These are phyloP conservation scores for Volvariella surrecta DNA, from an alignment of 1,284 basidiomycete genomes.

Conservation along the genomic window DNA sequence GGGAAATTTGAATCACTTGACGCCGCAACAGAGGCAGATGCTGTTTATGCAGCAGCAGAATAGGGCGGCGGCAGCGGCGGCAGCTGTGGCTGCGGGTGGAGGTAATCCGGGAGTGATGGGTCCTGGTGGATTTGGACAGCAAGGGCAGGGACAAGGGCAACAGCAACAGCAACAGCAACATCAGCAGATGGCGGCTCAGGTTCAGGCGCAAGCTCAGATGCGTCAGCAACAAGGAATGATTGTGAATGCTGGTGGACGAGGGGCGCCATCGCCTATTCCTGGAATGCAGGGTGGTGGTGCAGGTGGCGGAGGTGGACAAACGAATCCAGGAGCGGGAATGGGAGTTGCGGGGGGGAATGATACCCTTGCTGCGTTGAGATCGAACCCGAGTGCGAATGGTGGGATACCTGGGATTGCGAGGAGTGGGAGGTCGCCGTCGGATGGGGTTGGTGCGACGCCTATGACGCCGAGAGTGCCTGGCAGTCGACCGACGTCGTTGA, in stretches of 20 bases:
- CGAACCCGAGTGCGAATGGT: constrained; percentile 29
- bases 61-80: constrained; percentile 16
- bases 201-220: constrained; percentile 19
- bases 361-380: constrained; percentile 35
- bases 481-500: constrained; percentile 21
- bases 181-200: constrained; percentile 16
- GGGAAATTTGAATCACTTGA: constrained; percentile 27
- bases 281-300: constrained; percentile 3
- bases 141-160: constrained; percentile 4
- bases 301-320: constrained; percentile 12
- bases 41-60: constrained; percentile 35
- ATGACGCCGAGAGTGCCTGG: constrained; percentile 40
- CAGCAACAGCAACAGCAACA: constrained; percentile 27
- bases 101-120: constrained; percentile 19
- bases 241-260: constrained; percentile 12
- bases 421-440: constrained; percentile 61
- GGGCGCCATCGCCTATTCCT: constrained; percentile 22
- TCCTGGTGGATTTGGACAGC: constrained; percentile 10
- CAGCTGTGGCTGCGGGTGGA: no score
- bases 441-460: constrained; percentile 46
- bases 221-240: constrained; percentile 22
- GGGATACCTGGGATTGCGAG: constrained; percentile 61
- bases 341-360: constrained; percentile 13
- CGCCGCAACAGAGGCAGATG: constrained; percentile 31
- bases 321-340: no score